A percentile compares a stretch with the other conserved stretches of the same genome.
Conservation (phyloP, 2,329 filamentous ascomycete genomes). For the Aspergillus sp. region DNA sequence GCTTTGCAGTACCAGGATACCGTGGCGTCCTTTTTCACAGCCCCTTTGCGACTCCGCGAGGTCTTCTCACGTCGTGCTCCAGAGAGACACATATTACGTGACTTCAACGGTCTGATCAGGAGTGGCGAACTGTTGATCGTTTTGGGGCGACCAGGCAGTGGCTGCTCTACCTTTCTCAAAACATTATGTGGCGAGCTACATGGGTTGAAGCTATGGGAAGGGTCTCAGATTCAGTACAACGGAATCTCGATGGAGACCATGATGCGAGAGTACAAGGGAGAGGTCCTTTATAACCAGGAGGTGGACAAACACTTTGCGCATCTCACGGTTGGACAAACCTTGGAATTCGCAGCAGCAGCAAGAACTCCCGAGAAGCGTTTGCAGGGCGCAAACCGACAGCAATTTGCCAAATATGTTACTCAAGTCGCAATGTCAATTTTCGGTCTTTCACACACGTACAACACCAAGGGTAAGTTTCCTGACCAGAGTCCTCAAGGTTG, state of each 20-base stretch:
- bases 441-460: conserved; percentile 47
- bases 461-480: conserved; percentile 47
- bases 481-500: not conserved
- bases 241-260: conserved; percentile 68
- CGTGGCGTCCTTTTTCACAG: conserved; percentile 62
- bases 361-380: conserved; percentile 51
- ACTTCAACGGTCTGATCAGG: conserved; percentile 59
- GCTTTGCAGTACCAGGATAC: conserved; percentile 72
- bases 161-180: conserved; percentile 83
- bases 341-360: conserved; percentile 60
- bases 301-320: conserved; percentile 59
- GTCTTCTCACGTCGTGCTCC: conserved; percentile 53
- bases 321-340: conserved; percentile 61
- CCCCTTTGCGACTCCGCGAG: conserved; percentile 63
- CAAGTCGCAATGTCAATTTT: conserved; percentile 48
- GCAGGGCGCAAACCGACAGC: conserved; percentile 49
- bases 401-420: conserved; percentile 47
- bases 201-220: conserved; percentile 72
- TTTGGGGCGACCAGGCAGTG: conserved; percentile 46
- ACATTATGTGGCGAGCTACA: conserved; percentile 81
- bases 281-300: conserved; percentile 47
- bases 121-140: conserved; percentile 53
- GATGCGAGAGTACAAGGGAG: conserved; percentile 61
- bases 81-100: conserved; percentile 60
- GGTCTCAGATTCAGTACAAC: conserved; percentile 81